A percentile compares a stretch with the other conserved stretches of the same genome.
Evolutionary conservation across 129 eudicot genomes (phyloP).

Genomic region (Sambucus nigra): DNA sequence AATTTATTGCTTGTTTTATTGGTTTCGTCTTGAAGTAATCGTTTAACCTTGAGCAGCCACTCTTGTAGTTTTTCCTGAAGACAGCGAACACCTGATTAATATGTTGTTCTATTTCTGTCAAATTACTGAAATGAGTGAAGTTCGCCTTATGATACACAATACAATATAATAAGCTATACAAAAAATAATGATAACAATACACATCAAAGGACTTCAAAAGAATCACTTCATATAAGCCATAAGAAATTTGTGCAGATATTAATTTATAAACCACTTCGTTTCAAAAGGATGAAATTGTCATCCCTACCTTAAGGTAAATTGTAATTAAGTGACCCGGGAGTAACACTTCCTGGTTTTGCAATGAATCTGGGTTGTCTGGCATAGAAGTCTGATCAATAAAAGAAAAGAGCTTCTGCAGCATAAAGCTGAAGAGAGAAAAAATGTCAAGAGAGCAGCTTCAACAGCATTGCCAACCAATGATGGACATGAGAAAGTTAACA

Average conservation of each 20-base stretch:
- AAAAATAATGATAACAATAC: not conserved
- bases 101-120: no score
- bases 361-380: constrained; percentile 83
- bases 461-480: no score
- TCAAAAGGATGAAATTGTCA: not conserved
- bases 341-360: constrained; percentile 87
- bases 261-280: not conserved
- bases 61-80: constrained; percentile 72
- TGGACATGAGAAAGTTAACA: not conserved
- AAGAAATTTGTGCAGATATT: no score
- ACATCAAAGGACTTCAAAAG: not conserved
- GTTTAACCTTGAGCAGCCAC: constrained; percentile 51
- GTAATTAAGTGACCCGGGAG: constrained; percentile 82
- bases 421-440: constrained; percentile 38
- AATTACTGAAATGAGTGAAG: no score
- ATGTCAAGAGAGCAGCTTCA: constrained; percentile 4
- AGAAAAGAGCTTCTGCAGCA: constrained; percentile 96
- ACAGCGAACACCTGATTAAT: no score
- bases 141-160: no score
- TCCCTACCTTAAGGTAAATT: constrained; percentile 64
- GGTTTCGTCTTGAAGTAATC: constrained; percentile 45
- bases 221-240: no score
- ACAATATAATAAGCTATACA: no score
- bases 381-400: constrained; percentile 84
- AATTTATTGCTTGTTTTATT: constrained; percentile 30